Evolutionary conservation across 2,329 filamentous ascomycete species (phyloP), one percentile per base, ranked within the genome.

Genomic region (Sporothrix sp.): DNA sequence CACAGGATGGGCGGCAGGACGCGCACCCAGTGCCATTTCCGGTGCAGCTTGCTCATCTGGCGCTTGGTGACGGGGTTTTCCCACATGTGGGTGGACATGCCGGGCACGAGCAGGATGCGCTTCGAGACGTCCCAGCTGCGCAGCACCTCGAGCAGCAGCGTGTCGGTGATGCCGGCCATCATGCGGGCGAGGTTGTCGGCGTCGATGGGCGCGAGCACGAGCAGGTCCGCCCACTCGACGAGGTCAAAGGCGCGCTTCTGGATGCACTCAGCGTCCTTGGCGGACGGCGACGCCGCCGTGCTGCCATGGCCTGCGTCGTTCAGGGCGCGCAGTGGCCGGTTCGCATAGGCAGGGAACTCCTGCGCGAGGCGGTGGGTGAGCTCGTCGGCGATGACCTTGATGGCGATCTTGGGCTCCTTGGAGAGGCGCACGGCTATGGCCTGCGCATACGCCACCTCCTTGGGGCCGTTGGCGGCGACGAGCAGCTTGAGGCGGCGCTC

Each of bases 1-100:
- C 87, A 95, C 14, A 95, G 67, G 30, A 94, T 81, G 0, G 90
- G 88, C 37, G 85, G 75, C 63, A 95, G 76, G 38, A 93, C 81
- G 55, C 84, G 78, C 48, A 95, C 79, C 87, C 88, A 95, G 48
- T 82, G 83, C 87, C 87, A 95, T 64, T 88, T 90, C 56, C 80
- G 74, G 56, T 83, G 77, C 37, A 95, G 79, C 67, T 94, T 93
- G 66, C 79, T 84, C 54, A 95, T 75, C 62, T 95, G 89, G 60
- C 88, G 85, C 68, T 86, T 87, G 14, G 87, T 95, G 68, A 90
- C 82, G 2, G 89, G 87, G 60, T 93, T 89, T 62, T 90, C 82
- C 88, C 88, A 95, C 81, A 91, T 89, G 54, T 85, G 77, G 1
- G 80, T 81, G 30, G 86, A 91, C 89, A 96, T 94, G 57, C 87